Conservation (phyloP, 352 stramenopile genomes). For the Globisporangium recalcitrans region DNA sequence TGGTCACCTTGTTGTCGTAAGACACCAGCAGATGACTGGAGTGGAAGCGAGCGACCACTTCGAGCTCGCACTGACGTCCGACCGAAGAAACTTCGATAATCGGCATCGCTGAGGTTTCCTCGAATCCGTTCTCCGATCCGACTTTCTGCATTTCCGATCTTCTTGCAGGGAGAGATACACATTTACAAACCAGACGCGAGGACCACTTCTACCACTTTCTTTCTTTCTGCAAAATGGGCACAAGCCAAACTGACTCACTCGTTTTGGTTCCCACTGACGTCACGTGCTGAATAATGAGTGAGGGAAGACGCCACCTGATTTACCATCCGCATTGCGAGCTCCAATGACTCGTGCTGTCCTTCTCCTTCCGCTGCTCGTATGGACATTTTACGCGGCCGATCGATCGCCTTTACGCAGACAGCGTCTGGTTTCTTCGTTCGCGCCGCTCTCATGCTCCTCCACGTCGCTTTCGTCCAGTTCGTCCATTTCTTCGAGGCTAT, state of each 20-base stretch:
- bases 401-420: conserved; percentile 10
- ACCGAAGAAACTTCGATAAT: conserved; percentile 3
- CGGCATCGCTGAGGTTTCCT: background rate
- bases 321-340: background rate
- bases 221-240: background rate
- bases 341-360: background rate
- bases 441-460: background rate
- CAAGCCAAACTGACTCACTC: background rate
- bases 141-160: background rate
- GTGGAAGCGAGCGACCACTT: background rate
- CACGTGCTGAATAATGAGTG: background rate
- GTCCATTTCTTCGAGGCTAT: background rate
- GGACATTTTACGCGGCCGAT: background rate
- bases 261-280: background rate
- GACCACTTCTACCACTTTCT: background rate
- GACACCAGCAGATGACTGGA: background rate
- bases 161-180: background rate
- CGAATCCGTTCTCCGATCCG: background rate
- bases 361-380: background rate
- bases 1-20: background rate
- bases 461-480: conserved; percentile 6
- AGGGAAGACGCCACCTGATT: too few species aligned
- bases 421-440: conserved; percentile 6
- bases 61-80: background rate
- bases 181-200: background rate